Evolutionary conservation across 345 rosid species (phyloP), one percentile per base, ranked within the genome.

Genomic region (Lumnitzera racemosa): DNA sequence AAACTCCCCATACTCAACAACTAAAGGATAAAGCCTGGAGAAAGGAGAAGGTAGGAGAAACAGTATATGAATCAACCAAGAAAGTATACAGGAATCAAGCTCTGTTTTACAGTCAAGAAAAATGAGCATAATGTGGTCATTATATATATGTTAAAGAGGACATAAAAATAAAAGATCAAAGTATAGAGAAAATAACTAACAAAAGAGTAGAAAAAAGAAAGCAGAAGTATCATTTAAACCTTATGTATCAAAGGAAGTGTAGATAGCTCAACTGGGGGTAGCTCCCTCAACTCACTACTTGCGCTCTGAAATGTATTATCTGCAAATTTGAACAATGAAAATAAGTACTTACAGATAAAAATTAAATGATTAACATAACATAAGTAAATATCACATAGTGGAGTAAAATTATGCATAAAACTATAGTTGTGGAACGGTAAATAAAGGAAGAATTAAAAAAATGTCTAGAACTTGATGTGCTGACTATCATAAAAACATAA

Each of bases 231-330:
- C 70, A 46, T 67, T 58, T 63, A 57, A 72, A 84, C 92, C 90
- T 95, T 95, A 63, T 88, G 88, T 62, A 95, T 76, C 64, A 86
- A 67, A 57, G 91, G 96, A 66, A 95, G 98, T 41, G 94, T 81
- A 55, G 96, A 81, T 75, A 90, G 95, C 70, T 95, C 98, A 65
- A 95, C 84, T 2, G 87, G 78, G 58, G 99, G 99, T 74, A 95
- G 79, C 69, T 95, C 99, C 79, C 89, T 85, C 78, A 95, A 74
- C 62, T 86, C 96, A 58, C 90, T 90, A 67, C 78, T 83, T 70
- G 81, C 69, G 69, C 77, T 74, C 67, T 85, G 98, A 78, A 84
- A 90, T 53, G 96, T 77, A 69, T 90, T 95, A 36, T 61, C 99
- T 90, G 83, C 69, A 75, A 56, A 57, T 46, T 67, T 27, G 53